Conservation (phyloP, 2,329 filamentous ascomycete species). For the Bipolaris sorokiniana region DNA sequence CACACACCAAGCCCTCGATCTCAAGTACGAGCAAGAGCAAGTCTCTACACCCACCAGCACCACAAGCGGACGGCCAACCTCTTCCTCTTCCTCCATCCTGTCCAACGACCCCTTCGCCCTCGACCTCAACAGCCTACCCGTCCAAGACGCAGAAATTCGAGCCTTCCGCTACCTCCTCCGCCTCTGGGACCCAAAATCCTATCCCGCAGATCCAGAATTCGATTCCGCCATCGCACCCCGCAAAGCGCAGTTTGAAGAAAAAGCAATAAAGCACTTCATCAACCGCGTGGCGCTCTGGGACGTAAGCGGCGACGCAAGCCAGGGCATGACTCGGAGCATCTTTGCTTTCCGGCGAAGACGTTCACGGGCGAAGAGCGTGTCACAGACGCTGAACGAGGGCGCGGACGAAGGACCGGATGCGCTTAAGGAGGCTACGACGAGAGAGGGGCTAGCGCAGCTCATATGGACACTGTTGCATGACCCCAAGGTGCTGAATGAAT, state of each 20-base stretch:
- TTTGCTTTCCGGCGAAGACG: slow-evolving; percentile 8
- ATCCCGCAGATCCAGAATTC: slow-evolving; percentile 23
- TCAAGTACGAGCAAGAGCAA: slow-evolving; percentile 7
- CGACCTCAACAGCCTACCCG: slow-evolving; percentile 19
- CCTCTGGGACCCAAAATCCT: slow-evolving; percentile 24
- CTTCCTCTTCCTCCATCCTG: slow-evolving; percentile 8
- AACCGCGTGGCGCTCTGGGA: slow-evolving; percentile 30
- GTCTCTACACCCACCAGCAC: slow-evolving; percentile 10
- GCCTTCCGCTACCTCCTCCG: slow-evolving; percentile 30
- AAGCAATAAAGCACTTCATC: slow-evolving; percentile 31
- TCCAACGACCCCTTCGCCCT: slow-evolving; percentile 23
- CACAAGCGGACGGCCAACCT: slow-evolving; percentile 7
- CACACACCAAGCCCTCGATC: slow-evolving; percentile 24
- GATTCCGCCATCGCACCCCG: slow-evolving; percentile 18
- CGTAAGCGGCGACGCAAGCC: slow-evolving; percentile 19
- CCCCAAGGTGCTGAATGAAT: slow-evolving; percentile 12
- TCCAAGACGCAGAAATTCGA: slow-evolving; percentile 30
- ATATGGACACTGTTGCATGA: slow-evolving; percentile 33
- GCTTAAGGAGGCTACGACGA: slow-evolving; percentile 32
- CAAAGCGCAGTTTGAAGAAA: slow-evolving; percentile 27
- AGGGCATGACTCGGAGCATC: slow-evolving; percentile 5
- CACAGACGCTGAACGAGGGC: slow-evolving; percentile 15
- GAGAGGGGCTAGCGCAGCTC: slow-evolving; percentile 34
- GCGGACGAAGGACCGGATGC: slow-evolving; percentile 16
- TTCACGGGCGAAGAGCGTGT: slow-evolving; percentile 12